Percentiles rank a stretch among this genome's conserved stretches.
phyloP scores from a whole-genome alignment of 2,329 filamentous ascomycete species.

The Aschersonia sp. region DNA sequence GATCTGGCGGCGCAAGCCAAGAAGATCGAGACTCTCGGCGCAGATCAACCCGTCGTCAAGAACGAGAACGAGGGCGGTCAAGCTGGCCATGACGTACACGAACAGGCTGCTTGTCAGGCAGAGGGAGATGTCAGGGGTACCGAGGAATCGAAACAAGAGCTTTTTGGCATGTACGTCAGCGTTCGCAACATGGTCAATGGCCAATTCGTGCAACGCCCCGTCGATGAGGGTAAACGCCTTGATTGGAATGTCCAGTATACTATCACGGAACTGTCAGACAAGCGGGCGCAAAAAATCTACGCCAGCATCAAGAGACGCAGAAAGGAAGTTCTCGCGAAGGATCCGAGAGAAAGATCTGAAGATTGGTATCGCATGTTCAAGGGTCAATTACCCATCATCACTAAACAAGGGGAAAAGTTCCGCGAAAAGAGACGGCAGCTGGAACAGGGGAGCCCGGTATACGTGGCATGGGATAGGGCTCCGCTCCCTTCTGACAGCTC shows the following conservation, averaged over 20 bases:
- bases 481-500: slow-evolving; percentile 8
- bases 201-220: slow-evolving; percentile 44
- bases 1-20: slow-evolving; percentile 27
- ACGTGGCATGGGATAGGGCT: slow-evolving; percentile 29
- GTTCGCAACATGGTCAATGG: slow-evolving; percentile 61
- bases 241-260: slow-evolving; percentile 71
- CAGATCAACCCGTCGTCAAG: not conserved
- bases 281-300: slow-evolving; percentile 38
- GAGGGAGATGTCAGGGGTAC: not conserved
- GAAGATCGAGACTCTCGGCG: not conserved
- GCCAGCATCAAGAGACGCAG: slow-evolving; percentile 40
- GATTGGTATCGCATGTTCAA: slow-evolving; percentile 32
- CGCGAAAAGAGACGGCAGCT: slow-evolving; percentile 38
- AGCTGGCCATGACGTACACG: not conserved
- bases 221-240: slow-evolving; percentile 17
- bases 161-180: slow-evolving; percentile 59
- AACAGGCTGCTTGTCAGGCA: not conserved
- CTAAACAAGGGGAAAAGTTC: slow-evolving; percentile 40
- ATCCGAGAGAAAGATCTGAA: slow-evolving; percentile 24
- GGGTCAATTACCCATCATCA: slow-evolving; percentile 25
- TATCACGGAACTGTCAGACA: slow-evolving; percentile 43
- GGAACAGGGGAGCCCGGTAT: slow-evolving; percentile 30
- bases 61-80: not conserved
- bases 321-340: slow-evolving; percentile 24
- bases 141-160: slow-evolving; percentile 11